These are phyloP conservation scores for Angophora floribunda DNA, from an alignment of 345 rosid species.

Conservation along the genomic window DNA sequence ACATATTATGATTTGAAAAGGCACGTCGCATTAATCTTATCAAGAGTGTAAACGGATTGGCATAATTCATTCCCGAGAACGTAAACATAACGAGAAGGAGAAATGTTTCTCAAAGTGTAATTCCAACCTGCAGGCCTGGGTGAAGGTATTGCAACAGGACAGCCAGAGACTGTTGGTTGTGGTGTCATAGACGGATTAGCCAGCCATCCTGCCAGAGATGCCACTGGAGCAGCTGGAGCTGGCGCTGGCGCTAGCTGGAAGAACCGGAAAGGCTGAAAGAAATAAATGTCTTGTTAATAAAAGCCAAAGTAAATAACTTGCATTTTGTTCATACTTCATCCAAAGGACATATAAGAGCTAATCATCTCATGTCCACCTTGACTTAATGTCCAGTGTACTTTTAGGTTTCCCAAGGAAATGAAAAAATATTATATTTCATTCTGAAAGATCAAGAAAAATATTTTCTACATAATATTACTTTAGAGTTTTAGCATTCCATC, in stretches of 20 bases:
- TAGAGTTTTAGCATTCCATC: not conserved
- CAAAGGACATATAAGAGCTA: not conserved
- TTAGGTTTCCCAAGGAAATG: not conserved
- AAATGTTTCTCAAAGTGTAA: not conserved
- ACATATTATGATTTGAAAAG: not conserved
- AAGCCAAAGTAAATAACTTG: not conserved
- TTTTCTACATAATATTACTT: not conserved
- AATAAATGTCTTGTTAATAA: not conserved
- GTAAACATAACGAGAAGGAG: not conserved
- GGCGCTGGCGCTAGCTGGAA: slow-evolving; percentile 46
- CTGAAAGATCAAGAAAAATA: not conserved
- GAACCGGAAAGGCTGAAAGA: not conserved
- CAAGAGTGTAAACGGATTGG: not conserved
- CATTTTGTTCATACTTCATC: not conserved
- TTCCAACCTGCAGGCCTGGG: not conserved
- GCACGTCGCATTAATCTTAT: not conserved
- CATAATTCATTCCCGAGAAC: not conserved
- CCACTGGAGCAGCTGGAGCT: slow-evolving; percentile 48
- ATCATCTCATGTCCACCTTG: not conserved
- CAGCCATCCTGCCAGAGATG: slow-evolving; percentile 77
- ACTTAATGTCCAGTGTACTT: not conserved
- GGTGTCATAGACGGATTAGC: slow-evolving; percentile 56
- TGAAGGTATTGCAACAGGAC: slow-evolving; percentile 16
- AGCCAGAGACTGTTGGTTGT: slow-evolving; percentile 59
- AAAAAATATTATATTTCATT: not conserved